Evolutionary conservation across 306 rosid genomes (phyloP).

Genomic region (Arachis hypogaea): DNA sequence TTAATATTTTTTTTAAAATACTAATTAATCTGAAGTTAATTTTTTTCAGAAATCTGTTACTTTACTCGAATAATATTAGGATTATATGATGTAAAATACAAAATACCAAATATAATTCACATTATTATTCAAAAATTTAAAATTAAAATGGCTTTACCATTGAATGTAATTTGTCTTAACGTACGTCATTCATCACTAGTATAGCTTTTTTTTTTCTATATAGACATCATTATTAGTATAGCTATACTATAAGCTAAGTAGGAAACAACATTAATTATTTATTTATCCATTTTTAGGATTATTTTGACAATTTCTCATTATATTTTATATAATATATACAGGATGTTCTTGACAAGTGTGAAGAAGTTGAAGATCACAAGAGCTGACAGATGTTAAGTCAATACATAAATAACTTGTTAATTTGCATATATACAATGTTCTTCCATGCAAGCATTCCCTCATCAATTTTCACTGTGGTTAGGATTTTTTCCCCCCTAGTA

Average conservation of each 20-base stretch:
- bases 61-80: no score
- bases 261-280: background rate
- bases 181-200: no score
- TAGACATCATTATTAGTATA: no score
- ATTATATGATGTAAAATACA: no score
- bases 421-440: background rate
- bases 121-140: no score
- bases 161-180: no score
- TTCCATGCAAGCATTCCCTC: slow-evolving; percentile 28
- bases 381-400: slow-evolving; percentile 59
- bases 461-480: slow-evolving; percentile 46
- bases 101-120: no score
- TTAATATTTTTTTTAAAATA: no score
- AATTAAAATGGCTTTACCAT: no score
- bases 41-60: no score
- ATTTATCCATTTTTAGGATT: background rate
- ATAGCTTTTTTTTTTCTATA: no score
- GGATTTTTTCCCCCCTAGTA: slow-evolving; percentile 35
- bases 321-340: slow-evolving; percentile 14
- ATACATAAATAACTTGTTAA: slow-evolving; percentile 7
- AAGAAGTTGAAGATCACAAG: slow-evolving; percentile 64
- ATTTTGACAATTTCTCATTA: slow-evolving; percentile 12
- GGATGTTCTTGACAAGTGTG: slow-evolving; percentile 61
- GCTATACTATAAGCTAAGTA: background rate
- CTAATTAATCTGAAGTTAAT: no score